phyloP scores from a whole-genome alignment of 2,329 filamentous ascomycete genomes.

The Monilinia aucupariae region DNA sequence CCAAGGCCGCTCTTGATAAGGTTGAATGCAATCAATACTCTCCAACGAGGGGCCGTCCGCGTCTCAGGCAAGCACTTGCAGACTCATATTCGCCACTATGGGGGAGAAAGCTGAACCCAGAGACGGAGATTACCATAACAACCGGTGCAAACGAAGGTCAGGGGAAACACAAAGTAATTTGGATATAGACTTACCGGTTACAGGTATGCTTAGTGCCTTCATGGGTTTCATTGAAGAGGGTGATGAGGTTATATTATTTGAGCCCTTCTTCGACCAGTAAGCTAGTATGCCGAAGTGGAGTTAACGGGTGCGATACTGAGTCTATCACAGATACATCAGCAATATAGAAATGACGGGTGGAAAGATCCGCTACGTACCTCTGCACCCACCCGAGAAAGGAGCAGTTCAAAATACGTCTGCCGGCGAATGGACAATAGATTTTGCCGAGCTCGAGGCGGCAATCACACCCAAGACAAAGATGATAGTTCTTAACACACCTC shows the following conservation, averaged over 20 bases:
- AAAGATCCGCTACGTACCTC: constrained; percentile 89
- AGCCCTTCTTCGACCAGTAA: constrained; percentile 96
- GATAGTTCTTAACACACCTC: constrained; percentile 82
- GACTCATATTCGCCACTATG: constrained; percentile 89
- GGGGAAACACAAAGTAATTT: constrained; percentile 13
- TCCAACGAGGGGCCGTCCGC: constrained; percentile 85
- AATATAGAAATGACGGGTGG: constrained; percentile 99
- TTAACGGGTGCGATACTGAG: constrained; percentile 15
- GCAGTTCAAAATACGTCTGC: constrained; percentile 75
- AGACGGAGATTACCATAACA: constrained; percentile 91
- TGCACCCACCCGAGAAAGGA: constrained; percentile 81
- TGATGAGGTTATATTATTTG: constrained; percentile 96
- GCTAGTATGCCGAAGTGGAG: constrained; percentile 25
- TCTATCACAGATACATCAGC: constrained; percentile 65
- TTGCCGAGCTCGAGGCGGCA: constrained; percentile 71
- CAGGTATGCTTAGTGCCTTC: constrained; percentile 89
- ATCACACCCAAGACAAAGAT: constrained; percentile 89
- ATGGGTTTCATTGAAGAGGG: constrained; percentile 95
- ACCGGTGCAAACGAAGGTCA: constrained; percentile 78
- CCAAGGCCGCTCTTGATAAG: constrained; percentile 79
- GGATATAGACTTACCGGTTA: constrained; percentile 16
- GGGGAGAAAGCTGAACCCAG: constrained; percentile 73
- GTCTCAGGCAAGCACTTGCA: constrained; percentile 87
- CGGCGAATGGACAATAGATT: constrained; percentile 81
- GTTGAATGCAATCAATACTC: constrained; percentile 99